phyloP scores from a whole-genome alignment of 2,329 filamentous ascomycete species.

The Exutisphaerella laricina region DNA sequence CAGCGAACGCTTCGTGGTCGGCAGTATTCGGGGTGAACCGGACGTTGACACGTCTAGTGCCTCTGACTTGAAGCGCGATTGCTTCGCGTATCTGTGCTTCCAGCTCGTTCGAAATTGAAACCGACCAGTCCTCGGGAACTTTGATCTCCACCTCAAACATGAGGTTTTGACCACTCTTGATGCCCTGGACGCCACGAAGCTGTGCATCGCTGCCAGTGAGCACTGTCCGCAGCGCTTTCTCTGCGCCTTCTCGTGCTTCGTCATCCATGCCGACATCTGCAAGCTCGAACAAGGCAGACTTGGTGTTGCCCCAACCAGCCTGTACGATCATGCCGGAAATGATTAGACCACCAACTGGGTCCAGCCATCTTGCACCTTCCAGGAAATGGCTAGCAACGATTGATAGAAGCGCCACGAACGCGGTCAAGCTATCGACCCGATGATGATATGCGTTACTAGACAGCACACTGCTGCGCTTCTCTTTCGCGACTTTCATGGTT shows the following conservation, averaged over 20 bases:
- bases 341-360: constrained; percentile 85
- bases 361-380: constrained; percentile 81
- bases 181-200: constrained; percentile 72
- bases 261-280: constrained; percentile 86
- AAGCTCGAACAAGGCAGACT: constrained; percentile 74
- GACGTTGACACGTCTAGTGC: constrained; percentile 75
- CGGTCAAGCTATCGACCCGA: constrained; percentile 90
- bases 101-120: constrained; percentile 63
- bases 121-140: constrained; percentile 69
- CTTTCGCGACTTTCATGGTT: constrained; percentile 93
- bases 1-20: constrained; percentile 50
- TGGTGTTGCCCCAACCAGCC: constrained; percentile 81
- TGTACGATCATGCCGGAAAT: constrained; percentile 92
- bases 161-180: constrained; percentile 97
- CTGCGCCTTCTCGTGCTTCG: constrained; percentile 69
- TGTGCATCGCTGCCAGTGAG: constrained; percentile 50
- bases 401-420: constrained; percentile 82
- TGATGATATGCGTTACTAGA: constrained; percentile 77
- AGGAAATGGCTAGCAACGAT: constrained; percentile 87
- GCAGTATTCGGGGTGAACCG: constrained; percentile 61
- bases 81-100: constrained; percentile 68
- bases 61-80: constrained; percentile 71
- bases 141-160: constrained; percentile 71
- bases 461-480: constrained; percentile 91
- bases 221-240: constrained; percentile 45